Evolutionary conservation across 371 early-diverging fungal genomes (phyloP), one percentile per base, ranked within the genome.

Genomic region (Syncephalastrum contaminatum): DNA sequence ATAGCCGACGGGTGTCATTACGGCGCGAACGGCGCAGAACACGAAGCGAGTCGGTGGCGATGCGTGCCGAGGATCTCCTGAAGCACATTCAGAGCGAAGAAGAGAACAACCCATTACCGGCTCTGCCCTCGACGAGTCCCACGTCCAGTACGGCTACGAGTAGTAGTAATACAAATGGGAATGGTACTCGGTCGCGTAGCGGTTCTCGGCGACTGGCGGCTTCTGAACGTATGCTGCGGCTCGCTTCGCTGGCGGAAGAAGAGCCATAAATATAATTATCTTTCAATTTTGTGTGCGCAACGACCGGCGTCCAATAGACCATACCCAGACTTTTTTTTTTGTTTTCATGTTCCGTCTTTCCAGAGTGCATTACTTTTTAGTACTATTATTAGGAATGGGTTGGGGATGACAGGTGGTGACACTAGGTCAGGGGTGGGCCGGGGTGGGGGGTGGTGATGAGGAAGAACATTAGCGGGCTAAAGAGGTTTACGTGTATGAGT

Each of bases 21-120:
- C 25, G 58, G 21, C 20, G 75, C 24, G 72, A 70, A 21, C 53
- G 82, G 60, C 70, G 86, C 57, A 67, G 75, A 25, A 65, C 84
- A 13, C 69, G 83, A 42, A 79, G 82, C 21, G 83, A 84, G 16
- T 84, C 80, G 1, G 78, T 88, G 49, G 80, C 85, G 3, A 74
- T 83, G 12, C 87, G 86, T 52, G 90, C 89, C 0, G 78, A 88
- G 49, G 89, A 90, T 66, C 70, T 90, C 61, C 63, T 90, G 19
- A 77, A 80, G 25, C 77, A 85, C 54, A 86, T 87, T 16, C 83
- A 84, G 63, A 85, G 61, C 40, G 78, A 73, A 51, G 75, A 73
- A 46, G 81, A 75, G 19, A 45, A 58, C 5, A 69, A 73, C 0
- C 65, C 75, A 1, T 22, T 67, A 19, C 66, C 73, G 4, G 57